A percentile compares a stretch with the other conserved stretches of the same genome.
Evolutionary conservation across 176 grass and related monocot species (phyloP).

Genomic region (Poa pratensis): DNA sequence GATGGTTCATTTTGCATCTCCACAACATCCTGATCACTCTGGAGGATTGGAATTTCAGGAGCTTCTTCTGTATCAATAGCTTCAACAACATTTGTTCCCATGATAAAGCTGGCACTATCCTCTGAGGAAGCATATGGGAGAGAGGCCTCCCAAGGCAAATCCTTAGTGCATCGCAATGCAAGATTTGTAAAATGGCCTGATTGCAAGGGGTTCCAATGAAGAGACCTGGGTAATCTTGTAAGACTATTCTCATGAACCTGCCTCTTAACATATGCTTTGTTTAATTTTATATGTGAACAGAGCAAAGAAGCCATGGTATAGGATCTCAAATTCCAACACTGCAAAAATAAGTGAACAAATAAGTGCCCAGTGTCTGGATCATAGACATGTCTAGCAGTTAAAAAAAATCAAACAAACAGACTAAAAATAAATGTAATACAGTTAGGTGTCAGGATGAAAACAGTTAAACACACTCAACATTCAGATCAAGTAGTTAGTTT

Average conservation of each 20-base stretch:
- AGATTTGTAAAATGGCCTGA: slow-evolving; percentile 31
- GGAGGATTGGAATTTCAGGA: slow-evolving; percentile 62
- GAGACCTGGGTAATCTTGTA: slow-evolving; percentile 40
- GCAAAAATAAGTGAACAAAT: slow-evolving; percentile 27
- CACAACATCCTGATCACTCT: slow-evolving; percentile 59
- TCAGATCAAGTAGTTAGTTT: not conserved
- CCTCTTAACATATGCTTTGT: slow-evolving; percentile 40
- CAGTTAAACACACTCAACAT: slow-evolving; percentile 2
- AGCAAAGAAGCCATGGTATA: slow-evolving; percentile 58
- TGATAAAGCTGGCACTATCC: slow-evolving; percentile 57
- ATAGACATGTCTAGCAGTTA: not conserved
- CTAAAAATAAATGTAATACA: not conserved
- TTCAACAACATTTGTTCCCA: slow-evolving; percentile 60
- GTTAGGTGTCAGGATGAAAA: slow-evolving; percentile 18
- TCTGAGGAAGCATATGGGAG: slow-evolving; percentile 63
- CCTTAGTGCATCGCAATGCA: slow-evolving; percentile 51
- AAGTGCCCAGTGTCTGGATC: not conserved
- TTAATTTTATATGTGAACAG: slow-evolving; percentile 48
- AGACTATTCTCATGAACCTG: slow-evolving; percentile 35
- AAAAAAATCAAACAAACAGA: slow-evolving; percentile 13
- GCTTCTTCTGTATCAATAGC: slow-evolving; percentile 70
- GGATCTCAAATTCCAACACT: slow-evolving; percentile 1
- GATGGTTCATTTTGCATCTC: slow-evolving; percentile 54
- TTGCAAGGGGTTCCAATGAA: slow-evolving; percentile 35
- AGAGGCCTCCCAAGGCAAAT: slow-evolving; percentile 70